Conservation (phyloP, 2,329 filamentous ascomycete species). For the Didymella sp. region DNA sequence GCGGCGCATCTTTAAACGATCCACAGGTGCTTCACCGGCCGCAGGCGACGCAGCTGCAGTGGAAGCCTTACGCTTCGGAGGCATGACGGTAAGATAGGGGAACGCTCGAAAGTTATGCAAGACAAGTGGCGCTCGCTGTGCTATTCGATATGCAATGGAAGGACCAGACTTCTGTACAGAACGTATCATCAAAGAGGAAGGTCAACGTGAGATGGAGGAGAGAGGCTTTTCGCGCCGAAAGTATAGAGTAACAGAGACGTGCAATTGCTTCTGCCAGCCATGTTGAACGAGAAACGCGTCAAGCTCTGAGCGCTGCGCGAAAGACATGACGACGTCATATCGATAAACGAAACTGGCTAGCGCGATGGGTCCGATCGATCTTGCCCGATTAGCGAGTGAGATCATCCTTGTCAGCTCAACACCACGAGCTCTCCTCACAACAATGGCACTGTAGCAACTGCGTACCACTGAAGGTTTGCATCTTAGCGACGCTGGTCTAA, state of each 20-base stretch:
- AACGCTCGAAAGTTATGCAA: constrained; percentile 16
- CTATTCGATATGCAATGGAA: constrained; percentile 30
- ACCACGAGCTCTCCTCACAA: too few relatives aligned
- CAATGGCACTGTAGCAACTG: too few relatives aligned
- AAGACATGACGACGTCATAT: constrained; percentile 29
- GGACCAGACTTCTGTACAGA: constrained; percentile 28
- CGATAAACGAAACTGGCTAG: constrained; percentile 17
- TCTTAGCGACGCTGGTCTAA: too few relatives aligned
- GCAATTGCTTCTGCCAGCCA: constrained; percentile 20
- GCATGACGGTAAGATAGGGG: constrained; percentile 29
- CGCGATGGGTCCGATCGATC: constrained; percentile 17
- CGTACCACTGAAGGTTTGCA: too few relatives aligned
- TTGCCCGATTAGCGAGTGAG: constrained; percentile 24
- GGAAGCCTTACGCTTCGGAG: constrained; percentile 43
- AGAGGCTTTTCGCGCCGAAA: constrained; percentile 4
- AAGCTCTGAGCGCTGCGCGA: constrained; percentile 24
- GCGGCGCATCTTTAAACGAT: constrained; percentile 29
- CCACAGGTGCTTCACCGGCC: constrained; percentile 15
- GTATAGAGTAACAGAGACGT: constrained; percentile 8
- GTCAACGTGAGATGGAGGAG: constrained; percentile 11
- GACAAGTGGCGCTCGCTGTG: constrained; percentile 23
- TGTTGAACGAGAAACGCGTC: constrained; percentile 30
- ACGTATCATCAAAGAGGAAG: constrained; percentile 39
- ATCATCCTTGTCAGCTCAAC: background rate
- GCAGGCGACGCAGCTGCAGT: constrained; percentile 28